Base-by-base conservation (phyloP, 108 stramenopile genomes). In the Discostella stelligeroides region DNA sequence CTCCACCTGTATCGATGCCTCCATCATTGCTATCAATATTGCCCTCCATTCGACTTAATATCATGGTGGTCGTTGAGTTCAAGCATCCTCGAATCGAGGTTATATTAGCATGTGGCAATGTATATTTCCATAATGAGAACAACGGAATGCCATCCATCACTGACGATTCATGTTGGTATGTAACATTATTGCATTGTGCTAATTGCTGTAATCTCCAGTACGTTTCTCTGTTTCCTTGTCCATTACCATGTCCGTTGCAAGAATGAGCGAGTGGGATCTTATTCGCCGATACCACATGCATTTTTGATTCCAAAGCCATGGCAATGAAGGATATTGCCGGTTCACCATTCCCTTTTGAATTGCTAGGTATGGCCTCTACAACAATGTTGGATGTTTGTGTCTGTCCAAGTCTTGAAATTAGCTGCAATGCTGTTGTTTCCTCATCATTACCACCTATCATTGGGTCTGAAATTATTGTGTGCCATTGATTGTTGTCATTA, bases 111-210 rank as follows among this genome's bases (percentile, higher is more conserved):
- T 54, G 34, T 10, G 66, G 66, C 24, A 75, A 13, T 7, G 73
- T 60, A 40, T 66, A 28, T 46, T 59, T 64, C 74, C 74, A 75
- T 0, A 75, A 38, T 0, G 66, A 68, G 28, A 75, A 75, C 14
- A 75, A 42, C 6, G 74, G 74, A 6, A 75, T 66, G 8, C 74
- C 74, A 54, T 75, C 74, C 74, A 75, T 68, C 0, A 75, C 74
- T 34, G 74, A 63, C 23, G 74, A 66, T 43, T 75, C 74, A 59
- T 75, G 74, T 7, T 61, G 66, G 39, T 75, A 75, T 10, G 23
- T 39, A 0, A 54, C 66, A 38, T 48, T 47, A 10, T 61, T 41
- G 0, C 38, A 5, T 2, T 20, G 17, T 11, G 74, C 74, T 7
- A 67, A 28, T 42, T 55, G 27, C 41, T 67, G 65, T 14, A 75